Evolutionary conservation across 148 eudicot species (phyloP).

Genomic region (Fagopyrum esculentum): DNA sequence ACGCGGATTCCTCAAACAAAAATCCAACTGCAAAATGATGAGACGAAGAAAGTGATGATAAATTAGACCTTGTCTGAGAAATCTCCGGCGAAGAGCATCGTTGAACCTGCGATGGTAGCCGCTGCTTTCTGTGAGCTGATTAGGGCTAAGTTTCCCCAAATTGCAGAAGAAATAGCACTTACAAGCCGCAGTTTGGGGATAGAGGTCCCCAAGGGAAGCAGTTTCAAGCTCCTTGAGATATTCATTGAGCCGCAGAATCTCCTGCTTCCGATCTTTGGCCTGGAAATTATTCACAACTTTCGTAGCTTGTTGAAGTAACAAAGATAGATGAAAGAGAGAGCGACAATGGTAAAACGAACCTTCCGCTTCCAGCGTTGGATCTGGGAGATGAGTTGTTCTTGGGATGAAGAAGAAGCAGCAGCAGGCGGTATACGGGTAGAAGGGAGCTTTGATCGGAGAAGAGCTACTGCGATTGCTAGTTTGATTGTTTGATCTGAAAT

Average conservation of each 20-base stretch:
- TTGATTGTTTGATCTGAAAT: conserved; percentile 32
- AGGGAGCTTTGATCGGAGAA: conserved; percentile 51
- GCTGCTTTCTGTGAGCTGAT: conserved; percentile 14
- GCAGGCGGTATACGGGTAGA: conserved; percentile 21
- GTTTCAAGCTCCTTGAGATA: conserved; percentile 72
- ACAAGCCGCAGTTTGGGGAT: conserved; percentile 55
- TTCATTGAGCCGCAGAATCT: conserved; percentile 55
- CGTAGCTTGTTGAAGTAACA: background rate
- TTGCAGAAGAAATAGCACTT: conserved; percentile 74
- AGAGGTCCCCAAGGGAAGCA: conserved; percentile 42
- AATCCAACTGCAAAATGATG: background rate
- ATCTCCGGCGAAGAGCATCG: conserved; percentile 73
- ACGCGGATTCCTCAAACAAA: conserved; percentile 3
- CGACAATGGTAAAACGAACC: conserved; percentile 24
- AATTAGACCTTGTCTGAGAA: conserved; percentile 82
- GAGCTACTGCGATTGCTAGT: conserved; percentile 60
- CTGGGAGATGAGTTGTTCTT: conserved; percentile 20
- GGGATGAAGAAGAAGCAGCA: conserved; percentile 24
- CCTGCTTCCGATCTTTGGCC: conserved; percentile 77
- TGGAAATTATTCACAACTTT: conserved; percentile 18
- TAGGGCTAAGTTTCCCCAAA: conserved; percentile 43
- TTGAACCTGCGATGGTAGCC: conserved; percentile 34
- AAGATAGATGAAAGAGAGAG: background rate
- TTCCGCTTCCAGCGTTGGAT: conserved; percentile 72
- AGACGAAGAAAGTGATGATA: background rate